Base-by-base conservation (phyloP, 2,329 filamentous ascomycete species). In the Penicillium frequentans region DNA sequence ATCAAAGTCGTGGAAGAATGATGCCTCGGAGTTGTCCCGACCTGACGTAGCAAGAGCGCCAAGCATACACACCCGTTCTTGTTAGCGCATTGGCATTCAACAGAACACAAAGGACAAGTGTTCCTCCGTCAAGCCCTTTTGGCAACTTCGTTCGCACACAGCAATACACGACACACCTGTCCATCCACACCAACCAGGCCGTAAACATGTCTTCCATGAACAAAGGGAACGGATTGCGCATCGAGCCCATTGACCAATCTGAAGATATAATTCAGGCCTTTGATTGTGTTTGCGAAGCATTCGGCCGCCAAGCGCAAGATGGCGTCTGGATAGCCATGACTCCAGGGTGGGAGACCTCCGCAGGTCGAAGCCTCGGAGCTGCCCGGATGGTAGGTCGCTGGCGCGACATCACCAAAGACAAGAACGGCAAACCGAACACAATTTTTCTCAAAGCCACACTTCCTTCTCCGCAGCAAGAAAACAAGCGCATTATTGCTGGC, bases 381-480 rank as follows among this genome's bases (percentile, higher is more conserved):
- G 66, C 68, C 10, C 74, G 75, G 14, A 63, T 84, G 58, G 66
- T 71, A 3, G 61, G 75, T 35, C 76, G 79, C 24, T 85, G 78
- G 76, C 63, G 69, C 26, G 55, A 64, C 5, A 62, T 21, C 2
- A 72, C 70, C 5, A 76, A 75, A 35, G 80, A 81, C n/a, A 65
- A 77, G 9, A 74, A 75, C 1, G 58, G 62, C 21, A 51, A 57
- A 3, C 60, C 62, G 0, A 84, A 82, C 64, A 80, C 77, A 1
- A 53, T 84, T 1, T 84, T 82, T 58, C 72, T 86, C 58, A 84
- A 84, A 58, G 84, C 82, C 1, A 84, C 79, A 0, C 47, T 84
- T 1, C 67, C 76, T 0, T 52, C 61, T 9, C 24, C 14, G 2
- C 7, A 51, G 5, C 11, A 21, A 9, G 27, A 24, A 14, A 39